phyloP scores from a whole-genome alignment of 2,329 filamentous ascomycete species.

The Nannizziopsis barbatae region DNA sequence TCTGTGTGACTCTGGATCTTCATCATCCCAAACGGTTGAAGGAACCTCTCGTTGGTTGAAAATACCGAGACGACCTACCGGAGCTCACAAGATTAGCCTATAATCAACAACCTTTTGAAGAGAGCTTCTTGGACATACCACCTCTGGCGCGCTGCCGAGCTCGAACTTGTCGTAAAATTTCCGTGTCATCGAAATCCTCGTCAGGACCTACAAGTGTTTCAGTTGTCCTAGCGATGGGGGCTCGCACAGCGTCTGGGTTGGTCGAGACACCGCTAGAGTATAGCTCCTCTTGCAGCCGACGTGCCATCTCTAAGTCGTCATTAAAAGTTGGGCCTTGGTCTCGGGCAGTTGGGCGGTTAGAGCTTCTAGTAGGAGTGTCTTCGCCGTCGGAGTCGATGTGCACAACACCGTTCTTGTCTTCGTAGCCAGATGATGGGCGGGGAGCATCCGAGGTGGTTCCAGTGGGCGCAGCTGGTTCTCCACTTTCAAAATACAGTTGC shows the following conservation, averaged over 20 bases:
- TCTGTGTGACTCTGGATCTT: slow-evolving; percentile 39
- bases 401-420: slow-evolving; percentile 53
- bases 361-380: slow-evolving; percentile 31
- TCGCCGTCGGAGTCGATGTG: slow-evolving; percentile 70
- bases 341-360: slow-evolving; percentile 23
- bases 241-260: slow-evolving; percentile 58
- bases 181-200: slow-evolving; percentile 44
- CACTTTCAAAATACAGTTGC: slow-evolving; percentile 80
- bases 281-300: slow-evolving; percentile 81
- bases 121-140: slow-evolving; percentile 21
- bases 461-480: slow-evolving; percentile 43
- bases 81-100: not conserved
- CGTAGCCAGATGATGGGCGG: slow-evolving; percentile 29
- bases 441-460: slow-evolving; percentile 20
- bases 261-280: slow-evolving; percentile 50
- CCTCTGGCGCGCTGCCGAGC: slow-evolving; percentile 29
- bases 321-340: slow-evolving; percentile 50
- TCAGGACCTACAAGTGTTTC: slow-evolving; percentile 78
- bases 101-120: too few relatives aligned
- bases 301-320: slow-evolving; percentile 87
- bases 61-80: slow-evolving; percentile 45
- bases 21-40: slow-evolving; percentile 49
- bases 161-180: slow-evolving; percentile 56
- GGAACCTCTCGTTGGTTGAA: slow-evolving; percentile 53
- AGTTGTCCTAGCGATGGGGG: slow-evolving; percentile 80